Base-by-base conservation (phyloP, 306 rosid genomes). In the Cicer chorassanicum region DNA sequence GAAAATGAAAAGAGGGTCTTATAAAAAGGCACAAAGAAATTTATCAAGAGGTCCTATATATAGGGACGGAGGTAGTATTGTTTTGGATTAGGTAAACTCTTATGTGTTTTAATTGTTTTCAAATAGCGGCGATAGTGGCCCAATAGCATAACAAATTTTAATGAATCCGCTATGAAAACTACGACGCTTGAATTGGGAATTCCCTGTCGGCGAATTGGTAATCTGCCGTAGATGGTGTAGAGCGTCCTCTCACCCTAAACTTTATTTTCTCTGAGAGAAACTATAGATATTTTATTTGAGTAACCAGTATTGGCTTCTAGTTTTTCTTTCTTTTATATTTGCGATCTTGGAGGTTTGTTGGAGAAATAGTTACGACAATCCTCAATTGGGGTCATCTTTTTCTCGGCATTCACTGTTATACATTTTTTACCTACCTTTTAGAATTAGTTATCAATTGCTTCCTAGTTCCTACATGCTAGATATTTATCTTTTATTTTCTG, bases 401-500 rank as follows among this genome's bases (percentile, higher is more conserved):
- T 24, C 40, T 76, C 1, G 2, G 40, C 68, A 7, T 38, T 9
- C 15, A 41, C 46, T 59, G 5, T 11, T 8, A 11, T 56, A 13
- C 44, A 18, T 42, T 19, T 43, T 44, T 62, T 39, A 21, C 59
- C 15, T 9, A 63, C 56, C 44, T 81, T 29, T 56, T 64, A 36
- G 15, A 40, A 66, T 63, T 69, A 5, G 53, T 34, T 74, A 24
- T 43, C 44, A 19, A 50, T 29, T 19, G 29, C 36, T 1, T n/a
- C 45, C 61, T 59, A 64, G 19, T 14, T 18, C 45, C 44, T 39
- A 70, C 42, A 49, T 73, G 75, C 68, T 71, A 7, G 16, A 55
- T 77, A 39, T 55, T 51, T 72, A 53, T 80, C 59, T 60, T n/a
- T 55, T 46, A 46, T 81, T 55, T 46, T 73, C 45, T 66, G 67